phyloP scores from a whole-genome alignment of 352 stramenopile genomes.

The Pythium sp. region DNA sequence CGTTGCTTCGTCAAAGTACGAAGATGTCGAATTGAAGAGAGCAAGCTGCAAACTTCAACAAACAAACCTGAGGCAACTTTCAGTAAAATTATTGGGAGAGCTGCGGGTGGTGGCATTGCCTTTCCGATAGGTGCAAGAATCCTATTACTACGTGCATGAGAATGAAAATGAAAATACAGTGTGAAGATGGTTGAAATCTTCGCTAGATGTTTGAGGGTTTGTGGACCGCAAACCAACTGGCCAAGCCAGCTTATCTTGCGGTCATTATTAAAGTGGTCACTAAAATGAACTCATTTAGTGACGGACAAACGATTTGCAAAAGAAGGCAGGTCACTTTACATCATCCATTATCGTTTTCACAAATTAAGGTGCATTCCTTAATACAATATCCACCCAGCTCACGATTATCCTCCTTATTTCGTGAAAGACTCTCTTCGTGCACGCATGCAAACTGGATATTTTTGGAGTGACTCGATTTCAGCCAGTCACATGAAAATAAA shows the following conservation, averaged over 20 bases:
- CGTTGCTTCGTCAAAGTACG: conserved; percentile 1
- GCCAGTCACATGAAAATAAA: not conserved
- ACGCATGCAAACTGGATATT: conserved; percentile 10
- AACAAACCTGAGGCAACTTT: not conserved
- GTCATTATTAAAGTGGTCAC: too few relatives aligned
- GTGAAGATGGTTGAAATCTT: too few relatives aligned
- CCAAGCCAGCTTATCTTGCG: too few relatives aligned
- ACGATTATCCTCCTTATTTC: not conserved
- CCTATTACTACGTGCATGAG: not conserved
- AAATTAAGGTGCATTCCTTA: not conserved
- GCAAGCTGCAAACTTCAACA: conserved; percentile 2
- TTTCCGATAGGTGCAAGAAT: not conserved
- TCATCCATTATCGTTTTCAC: not conserved
- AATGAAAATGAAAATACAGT: not conserved
- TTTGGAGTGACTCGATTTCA: not conserved
- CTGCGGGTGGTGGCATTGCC: not conserved
- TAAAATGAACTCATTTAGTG: too few relatives aligned
- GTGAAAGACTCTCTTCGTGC: not conserved
- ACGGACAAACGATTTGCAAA: not conserved
- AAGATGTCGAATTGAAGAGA: not conserved
- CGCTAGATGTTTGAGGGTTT: too few relatives aligned
- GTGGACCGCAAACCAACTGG: not conserved
- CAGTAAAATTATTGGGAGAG: not conserved
- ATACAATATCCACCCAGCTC: not conserved
- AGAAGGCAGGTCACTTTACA: not conserved